Evolutionary conservation across 2,329 filamentous ascomycete species (phyloP), one percentile per base, ranked within the genome.

Genomic region (Alternaria triticina): DNA sequence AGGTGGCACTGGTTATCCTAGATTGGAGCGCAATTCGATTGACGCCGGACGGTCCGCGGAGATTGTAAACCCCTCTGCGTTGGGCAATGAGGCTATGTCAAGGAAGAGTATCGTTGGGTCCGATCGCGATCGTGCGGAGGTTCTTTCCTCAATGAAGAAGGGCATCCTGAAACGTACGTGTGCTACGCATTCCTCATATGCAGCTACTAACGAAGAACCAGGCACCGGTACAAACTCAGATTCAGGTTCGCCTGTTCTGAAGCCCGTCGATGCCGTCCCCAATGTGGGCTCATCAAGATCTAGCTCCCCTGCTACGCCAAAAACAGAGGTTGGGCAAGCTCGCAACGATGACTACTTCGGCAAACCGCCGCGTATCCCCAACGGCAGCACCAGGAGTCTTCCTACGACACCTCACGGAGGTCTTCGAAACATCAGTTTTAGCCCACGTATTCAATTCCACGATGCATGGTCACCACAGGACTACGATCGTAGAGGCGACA

Each of bases 401-500:
- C 93, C 93, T 15, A 88, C 86, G 62, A 96, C 94, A 5, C 93
- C 94, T 1, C 88, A 91, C 54, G 88, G 89, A 20, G 81, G 82
- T n/a, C 77, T 88, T 0, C 85, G 85, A 65, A 87, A 85, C 73
- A 90, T 90, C 70, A 85, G 83, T 64, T 99, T 98, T 81, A 98
- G 94, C 75, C 95, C 95, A 27, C 89, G 95, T 44, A 93, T 98
- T 55, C 89, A 97, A 67, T 98, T 97, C 79, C 90, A 97, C 78
- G 96, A 99, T 76, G 98, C 94, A 8, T 99, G 94, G 94, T 94
- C 94, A 3, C 93, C 91, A 76, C 91, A 92, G 73, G 96, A 99
- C 79, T 99, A 99, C 77, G 96, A 99, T 79, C 92, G 96, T 66
- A 90, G 96, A 57, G 96, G 96, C 58, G 96, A 99, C 65, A 92